Base-by-base conservation (phyloP, 2,329 filamentous ascomycete genomes). In the Sporothrix pseudoabietina region DNA sequence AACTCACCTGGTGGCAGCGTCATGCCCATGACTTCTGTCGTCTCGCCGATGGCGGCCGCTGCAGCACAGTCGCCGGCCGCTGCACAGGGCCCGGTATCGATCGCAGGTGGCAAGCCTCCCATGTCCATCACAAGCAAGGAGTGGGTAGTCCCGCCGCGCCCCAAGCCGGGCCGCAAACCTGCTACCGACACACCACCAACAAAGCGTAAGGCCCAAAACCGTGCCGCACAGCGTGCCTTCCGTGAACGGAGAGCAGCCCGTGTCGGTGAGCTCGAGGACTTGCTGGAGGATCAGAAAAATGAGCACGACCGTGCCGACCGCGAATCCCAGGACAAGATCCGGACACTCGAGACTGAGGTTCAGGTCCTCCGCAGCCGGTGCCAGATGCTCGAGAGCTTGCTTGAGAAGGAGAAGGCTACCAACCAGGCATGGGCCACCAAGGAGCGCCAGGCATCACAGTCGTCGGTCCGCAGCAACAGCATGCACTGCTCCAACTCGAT, bases 171-270 rank as follows among this genome's bases (percentile, higher is more conserved):
- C 68, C 90, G 95, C 77, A 98, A 98, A 86, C 94, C 95, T 3
- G 93, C 94, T 65, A 97, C 93, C 49, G 94, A 98, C 80, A 97
- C 94, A 71, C 94, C 94, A 16, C 92, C 93, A 1, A 97, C 94
- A 59, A 97, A 97, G 84, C 90, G 96, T 77, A 97, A 98, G 85
- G 92, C 93, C 1, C 96, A 98, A 83, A 98, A 98, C 81, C 89
- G 96, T 74, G 92, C 93, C 65, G 95, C 95, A 3, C 95, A 98
- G 83, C 87, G 95, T 74, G 93, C 92, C 0, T 98, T 98, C 82
- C 88, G 95, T 47, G 94, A 97, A 82, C 87, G 95, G 73, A 89
- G 95, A 76, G 93, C 93, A 1, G 93, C 93, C 32, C 92, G 93
- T 54, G 93, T 98, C 7, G 91, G 92, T 54, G 94, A 91, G 79